Evolutionary conservation across 2,329 filamentous ascomycete genomes (phyloP).

Genomic region (Dryadomyces quercivorus): DNA sequence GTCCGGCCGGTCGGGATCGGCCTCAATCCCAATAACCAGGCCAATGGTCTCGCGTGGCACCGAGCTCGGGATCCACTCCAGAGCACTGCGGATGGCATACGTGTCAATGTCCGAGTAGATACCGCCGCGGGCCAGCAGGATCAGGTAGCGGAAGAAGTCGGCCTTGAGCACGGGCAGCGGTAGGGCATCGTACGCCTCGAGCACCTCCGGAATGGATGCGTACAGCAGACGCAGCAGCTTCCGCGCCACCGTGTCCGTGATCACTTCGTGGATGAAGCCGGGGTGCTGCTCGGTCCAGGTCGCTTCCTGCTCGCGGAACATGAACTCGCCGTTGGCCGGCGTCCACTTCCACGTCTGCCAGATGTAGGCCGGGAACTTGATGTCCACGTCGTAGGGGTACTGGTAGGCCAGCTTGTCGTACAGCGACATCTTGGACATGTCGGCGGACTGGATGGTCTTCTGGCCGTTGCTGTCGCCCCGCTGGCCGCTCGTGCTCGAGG

Average conservation of each 20-base stretch:
- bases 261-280: slow-evolving; percentile 88
- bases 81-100: slow-evolving; percentile 65
- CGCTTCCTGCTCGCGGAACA: slow-evolving; percentile 72
- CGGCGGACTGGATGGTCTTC: slow-evolving; percentile 44
- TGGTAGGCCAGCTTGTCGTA: slow-evolving; percentile 79
- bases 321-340: slow-evolving; percentile 65
- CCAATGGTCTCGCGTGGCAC: slow-evolving; percentile 71
- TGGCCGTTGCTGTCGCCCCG: slow-evolving; percentile 24
- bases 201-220: slow-evolving; percentile 64
- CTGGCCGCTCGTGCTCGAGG: not conserved
- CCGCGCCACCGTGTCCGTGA: slow-evolving; percentile 78
- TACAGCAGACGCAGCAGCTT: slow-evolving; percentile 80
- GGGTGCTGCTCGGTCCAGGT: slow-evolving; percentile 84
- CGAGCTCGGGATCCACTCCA: slow-evolving; percentile 73
- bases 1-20: slow-evolving; percentile 83
- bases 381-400: slow-evolving; percentile 80
- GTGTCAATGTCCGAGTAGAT: slow-evolving; percentile 92
- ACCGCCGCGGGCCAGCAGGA: slow-evolving; percentile 47
- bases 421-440: slow-evolving; percentile 60
- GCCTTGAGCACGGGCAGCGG: slow-evolving; percentile 67
- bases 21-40: slow-evolving; percentile 88
- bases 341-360: slow-evolving; percentile 98
- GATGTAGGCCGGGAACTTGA: slow-evolving; percentile 91
- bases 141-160: slow-evolving; percentile 67
- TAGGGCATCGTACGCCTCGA: slow-evolving; percentile 63